Evolutionary conservation across 345 rosid species (phyloP), one percentile per base, ranked within the genome.

Genomic region (Citrus medica): DNA sequence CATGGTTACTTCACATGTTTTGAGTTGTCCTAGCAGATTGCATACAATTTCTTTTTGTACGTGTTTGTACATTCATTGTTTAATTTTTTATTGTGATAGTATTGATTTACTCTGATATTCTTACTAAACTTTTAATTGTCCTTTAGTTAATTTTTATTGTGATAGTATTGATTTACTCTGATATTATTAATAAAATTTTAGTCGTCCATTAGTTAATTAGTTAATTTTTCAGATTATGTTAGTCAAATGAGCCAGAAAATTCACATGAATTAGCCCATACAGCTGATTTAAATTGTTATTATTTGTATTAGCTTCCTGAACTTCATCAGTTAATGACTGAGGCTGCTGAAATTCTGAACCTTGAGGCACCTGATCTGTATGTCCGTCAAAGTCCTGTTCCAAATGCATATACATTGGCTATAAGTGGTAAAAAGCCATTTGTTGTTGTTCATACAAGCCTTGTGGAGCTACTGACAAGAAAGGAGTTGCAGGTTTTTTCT

Each of bases 341-440:
- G 86, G 98, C 98, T 65, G 90, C 98, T 5, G 86, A 78, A 37
- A 89, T 95, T 78, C 73, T 95, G 85, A 91, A 92, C 84, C 86
- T 89, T 65, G 97, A 92, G 77, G 82, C 97, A 79, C 97, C 99
- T 42, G 97, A 92, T 85, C 92, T 95, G 12, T 95, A 95, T 79
- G 91, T 95, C 2, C 93, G 98, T 33, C 99, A 95, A 84, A 95
- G 95, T 77, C 97, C 98, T 38, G 89, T 93, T 40, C 99, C 98
- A 25, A 93, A 95, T 75, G 97, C 99, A 13, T 93, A 92, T 81
- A 95, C 99, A 9, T 83, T 95, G 61, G 98, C 99, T 33, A 86
- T 93, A 27, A 82, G 93, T 63, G 99, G 98, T 66, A 91, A 93
- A 76, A 95, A 89, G 83, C 97, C 99, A 28, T 95, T 95, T 85